Conservation (phyloP, 1,139 yeast genomes). For the Debaryomyces psychrophilus region DNA sequence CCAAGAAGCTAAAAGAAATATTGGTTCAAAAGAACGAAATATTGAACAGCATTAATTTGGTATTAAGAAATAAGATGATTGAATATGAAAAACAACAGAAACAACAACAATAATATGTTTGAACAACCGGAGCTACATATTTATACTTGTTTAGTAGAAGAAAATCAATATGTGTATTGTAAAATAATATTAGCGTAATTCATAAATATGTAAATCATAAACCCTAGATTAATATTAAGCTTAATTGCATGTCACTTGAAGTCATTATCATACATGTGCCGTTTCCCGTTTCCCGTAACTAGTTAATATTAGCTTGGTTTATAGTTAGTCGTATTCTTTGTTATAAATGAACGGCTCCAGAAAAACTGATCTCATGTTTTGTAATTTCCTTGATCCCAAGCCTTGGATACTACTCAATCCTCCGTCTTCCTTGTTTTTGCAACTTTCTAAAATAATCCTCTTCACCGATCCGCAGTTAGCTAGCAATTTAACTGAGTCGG, state of each 20-base stretch:
- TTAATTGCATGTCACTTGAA: background rate
- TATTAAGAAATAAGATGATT: conserved; percentile 49
- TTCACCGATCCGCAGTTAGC: conserved; percentile 57
- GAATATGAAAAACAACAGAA: conserved; percentile 44
- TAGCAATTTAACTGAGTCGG: conserved; percentile 58
- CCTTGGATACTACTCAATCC: conserved; percentile 48
- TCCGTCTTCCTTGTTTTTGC: conserved; percentile 25
- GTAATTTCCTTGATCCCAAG: conserved; percentile 57
- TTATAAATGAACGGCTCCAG: conserved; percentile 57
- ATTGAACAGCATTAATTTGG: conserved; percentile 54
- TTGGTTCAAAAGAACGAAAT: conserved; percentile 65
- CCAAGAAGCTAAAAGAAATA: conserved; percentile 72
- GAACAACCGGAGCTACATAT: background rate
- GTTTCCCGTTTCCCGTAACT: background rate
- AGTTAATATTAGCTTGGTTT: background rate
- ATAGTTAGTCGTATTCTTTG: conserved; percentile 25
- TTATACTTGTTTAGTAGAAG: background rate
- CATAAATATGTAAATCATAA: background rate
- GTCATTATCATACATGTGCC: background rate
- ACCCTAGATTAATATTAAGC: background rate
- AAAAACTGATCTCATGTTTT: conserved; percentile 47
- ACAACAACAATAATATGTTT: conserved; percentile 5
- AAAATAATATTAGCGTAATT: background rate
- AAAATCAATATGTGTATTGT: background rate
- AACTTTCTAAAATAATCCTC: conserved; percentile 42